A percentile compares a stretch with the other conserved stretches of the same genome.
Conservation (phyloP, 2,329 filamentous ascomycete genomes). For the Lachnellula occidentalis region DNA sequence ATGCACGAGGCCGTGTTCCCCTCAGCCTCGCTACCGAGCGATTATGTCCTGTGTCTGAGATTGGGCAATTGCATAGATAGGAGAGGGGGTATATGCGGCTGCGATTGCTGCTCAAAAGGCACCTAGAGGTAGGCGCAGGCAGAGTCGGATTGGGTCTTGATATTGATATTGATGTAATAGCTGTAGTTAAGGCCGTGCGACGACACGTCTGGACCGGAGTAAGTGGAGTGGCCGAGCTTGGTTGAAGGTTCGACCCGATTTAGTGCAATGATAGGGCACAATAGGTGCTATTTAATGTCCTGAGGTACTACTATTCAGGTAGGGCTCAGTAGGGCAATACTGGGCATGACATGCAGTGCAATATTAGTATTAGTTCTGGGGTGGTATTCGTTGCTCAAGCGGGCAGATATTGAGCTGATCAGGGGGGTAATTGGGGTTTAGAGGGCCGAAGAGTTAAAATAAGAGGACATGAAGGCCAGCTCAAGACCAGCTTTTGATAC, state of each 20-base stretch:
- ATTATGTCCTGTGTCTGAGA: slow-evolving; percentile 10
- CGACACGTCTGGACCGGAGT: background rate
- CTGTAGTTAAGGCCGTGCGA: background rate
- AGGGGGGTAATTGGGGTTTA: background rate
- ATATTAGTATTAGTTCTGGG: background rate
- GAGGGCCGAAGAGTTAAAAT: background rate
- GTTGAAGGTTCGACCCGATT: too few relatives aligned
- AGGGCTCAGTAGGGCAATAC: background rate
- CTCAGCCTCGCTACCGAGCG: slow-evolving; percentile 27
- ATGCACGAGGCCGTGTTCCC: slow-evolving; percentile 16
- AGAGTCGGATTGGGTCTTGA: background rate
- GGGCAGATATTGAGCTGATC: background rate
- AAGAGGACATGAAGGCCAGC: background rate
- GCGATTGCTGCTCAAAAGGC: background rate
- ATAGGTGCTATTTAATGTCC: too few relatives aligned
- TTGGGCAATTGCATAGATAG: slow-evolving; percentile 1
- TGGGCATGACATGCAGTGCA: background rate
- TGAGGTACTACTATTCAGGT: too few relatives aligned
- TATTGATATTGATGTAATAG: background rate
- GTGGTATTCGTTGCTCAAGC: background rate
- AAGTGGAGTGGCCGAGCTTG: background rate
- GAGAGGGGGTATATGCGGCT: background rate
- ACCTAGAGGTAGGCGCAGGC: background rate
- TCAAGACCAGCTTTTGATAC: background rate
- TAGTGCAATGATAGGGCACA: too few relatives aligned